Percentiles rank a stretch among this genome's conserved stretches.
Evolutionary conservation across 495 filamentous ascomycete genomes (phyloP).

Genomic region (Neurospora pannonica): DNA sequence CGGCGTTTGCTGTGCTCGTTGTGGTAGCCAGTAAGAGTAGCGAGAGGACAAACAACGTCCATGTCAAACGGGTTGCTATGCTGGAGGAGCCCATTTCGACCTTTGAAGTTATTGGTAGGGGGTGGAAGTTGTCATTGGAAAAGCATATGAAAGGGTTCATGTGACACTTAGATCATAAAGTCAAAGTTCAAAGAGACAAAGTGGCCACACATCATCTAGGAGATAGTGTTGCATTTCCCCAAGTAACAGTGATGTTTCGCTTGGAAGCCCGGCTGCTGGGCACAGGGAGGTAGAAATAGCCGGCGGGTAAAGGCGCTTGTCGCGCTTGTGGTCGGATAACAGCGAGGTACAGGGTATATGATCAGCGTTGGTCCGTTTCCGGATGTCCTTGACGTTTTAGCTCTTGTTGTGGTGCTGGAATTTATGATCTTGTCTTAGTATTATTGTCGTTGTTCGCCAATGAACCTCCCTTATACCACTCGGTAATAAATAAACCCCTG

Average conservation of each 20-base stretch:
- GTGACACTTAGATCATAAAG: not conserved
- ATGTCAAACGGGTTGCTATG: not conserved
- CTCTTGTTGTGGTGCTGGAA: too few species aligned
- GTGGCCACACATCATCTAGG: not conserved
- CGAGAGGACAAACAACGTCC: not conserved
- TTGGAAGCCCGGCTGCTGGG: not conserved
- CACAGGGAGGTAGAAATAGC: not conserved
- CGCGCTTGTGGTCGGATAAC: not conserved
- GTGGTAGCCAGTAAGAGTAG: not conserved
- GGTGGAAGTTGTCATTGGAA: not conserved
- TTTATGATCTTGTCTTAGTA: too few species aligned
- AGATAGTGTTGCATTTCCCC: not conserved
- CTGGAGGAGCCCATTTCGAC: not conserved
- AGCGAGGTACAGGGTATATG: not conserved
- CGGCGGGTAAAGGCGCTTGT: constrained; percentile 1
- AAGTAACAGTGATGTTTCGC: not conserved
- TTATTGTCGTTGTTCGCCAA: too few species aligned
- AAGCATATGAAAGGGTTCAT: not conserved
- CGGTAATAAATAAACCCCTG: too few species aligned
- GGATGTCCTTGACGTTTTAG: not conserved
- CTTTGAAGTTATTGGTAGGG: not conserved
- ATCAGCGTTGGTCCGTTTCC: not conserved
- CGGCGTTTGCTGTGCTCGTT: not conserved
- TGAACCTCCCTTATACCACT: not conserved
- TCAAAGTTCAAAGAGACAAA: not conserved